Percentiles rank a stretch among this genome's conserved stretches.
Evolutionary conservation across 345 rosid species (phyloP).

Genomic region (Salix suchowensis): DNA sequence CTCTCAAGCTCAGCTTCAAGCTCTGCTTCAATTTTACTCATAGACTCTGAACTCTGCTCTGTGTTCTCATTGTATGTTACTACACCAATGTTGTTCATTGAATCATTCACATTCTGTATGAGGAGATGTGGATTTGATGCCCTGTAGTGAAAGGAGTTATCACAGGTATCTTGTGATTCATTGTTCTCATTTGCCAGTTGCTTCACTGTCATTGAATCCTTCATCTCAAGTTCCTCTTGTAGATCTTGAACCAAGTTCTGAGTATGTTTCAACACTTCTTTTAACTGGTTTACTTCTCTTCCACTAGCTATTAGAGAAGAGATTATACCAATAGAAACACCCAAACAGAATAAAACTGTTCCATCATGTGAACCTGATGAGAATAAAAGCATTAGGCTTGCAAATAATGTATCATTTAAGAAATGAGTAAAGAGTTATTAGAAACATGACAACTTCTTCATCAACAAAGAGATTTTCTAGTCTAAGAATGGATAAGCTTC

Average conservation of each 20-base stretch:
- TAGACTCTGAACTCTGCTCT: slow-evolving; percentile 40
- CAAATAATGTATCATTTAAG: not conserved
- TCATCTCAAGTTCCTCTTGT: slow-evolving; percentile 70
- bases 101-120: slow-evolving; percentile 15
- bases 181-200: slow-evolving; percentile 48
- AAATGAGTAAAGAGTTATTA: not conserved
- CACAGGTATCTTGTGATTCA: slow-evolving; percentile 29
- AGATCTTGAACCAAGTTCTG: slow-evolving; percentile 71
- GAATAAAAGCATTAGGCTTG: slow-evolving; percentile 16
- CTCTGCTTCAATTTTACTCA: slow-evolving; percentile 87
- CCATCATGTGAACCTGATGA: slow-evolving; percentile 45
- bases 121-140: slow-evolving; percentile 16
- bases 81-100: slow-evolving; percentile 14
- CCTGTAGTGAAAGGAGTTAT: slow-evolving; percentile 21
- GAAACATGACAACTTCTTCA: not conserved
- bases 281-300: slow-evolving; percentile 44
- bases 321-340: slow-evolving; percentile 63
- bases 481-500: too few relatives aligned
- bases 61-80: slow-evolving; percentile 34
- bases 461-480: too few relatives aligned
- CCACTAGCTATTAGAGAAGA: slow-evolving; percentile 46
- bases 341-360: slow-evolving; percentile 52
- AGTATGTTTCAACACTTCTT: slow-evolving; percentile 48
- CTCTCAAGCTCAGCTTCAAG: slow-evolving; percentile 94
- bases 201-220: slow-evolving; percentile 55